Conservation (phyloP, 257 asterid species). For the Penstemon barbatus region DNA sequence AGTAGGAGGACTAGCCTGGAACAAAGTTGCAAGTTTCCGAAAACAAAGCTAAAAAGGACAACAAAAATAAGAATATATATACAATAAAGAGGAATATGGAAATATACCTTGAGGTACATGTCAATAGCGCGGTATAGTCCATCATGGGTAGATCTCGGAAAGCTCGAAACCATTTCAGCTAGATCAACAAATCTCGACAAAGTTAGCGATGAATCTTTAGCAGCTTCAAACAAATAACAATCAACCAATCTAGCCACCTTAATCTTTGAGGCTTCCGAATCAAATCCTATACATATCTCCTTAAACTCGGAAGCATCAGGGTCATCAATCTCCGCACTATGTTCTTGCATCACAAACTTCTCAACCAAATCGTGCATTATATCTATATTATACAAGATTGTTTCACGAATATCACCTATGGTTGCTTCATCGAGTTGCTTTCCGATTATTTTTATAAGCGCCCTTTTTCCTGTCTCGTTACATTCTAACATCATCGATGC, state of each 20-base stretch:
- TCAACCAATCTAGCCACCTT: constrained; percentile 76
- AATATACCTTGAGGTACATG: constrained; percentile 71
- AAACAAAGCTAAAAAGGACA: not conserved
- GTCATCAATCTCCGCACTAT: constrained; percentile 31
- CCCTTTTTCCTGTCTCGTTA: constrained; percentile 49
- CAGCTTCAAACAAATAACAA: constrained; percentile 77
- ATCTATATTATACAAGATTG: constrained; percentile 48
- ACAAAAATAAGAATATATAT: not conserved
- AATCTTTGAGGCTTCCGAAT: constrained; percentile 55
- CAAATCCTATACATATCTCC: constrained; percentile 39
- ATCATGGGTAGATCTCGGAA: constrained; percentile 68
- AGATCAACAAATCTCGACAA: constrained; percentile 55
- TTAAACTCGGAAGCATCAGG: constrained; percentile 40
- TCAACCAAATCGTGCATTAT: constrained; percentile 60
- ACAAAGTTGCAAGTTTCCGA: not conserved
- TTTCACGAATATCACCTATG: constrained; percentile 57
- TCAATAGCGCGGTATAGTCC: constrained; percentile 83
- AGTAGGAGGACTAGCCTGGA: too few species aligned
- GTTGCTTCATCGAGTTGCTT: constrained; percentile 69
- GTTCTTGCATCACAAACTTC: constrained; percentile 58
- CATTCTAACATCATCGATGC: constrained; percentile 56
- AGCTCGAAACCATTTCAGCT: constrained; percentile 59
- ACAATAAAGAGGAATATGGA: not conserved
- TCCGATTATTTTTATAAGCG: constrained; percentile 57
- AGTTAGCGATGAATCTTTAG: constrained; percentile 59